Conservation (phyloP, 441 rosid genomes). For the Corymbia calophylla region DNA sequence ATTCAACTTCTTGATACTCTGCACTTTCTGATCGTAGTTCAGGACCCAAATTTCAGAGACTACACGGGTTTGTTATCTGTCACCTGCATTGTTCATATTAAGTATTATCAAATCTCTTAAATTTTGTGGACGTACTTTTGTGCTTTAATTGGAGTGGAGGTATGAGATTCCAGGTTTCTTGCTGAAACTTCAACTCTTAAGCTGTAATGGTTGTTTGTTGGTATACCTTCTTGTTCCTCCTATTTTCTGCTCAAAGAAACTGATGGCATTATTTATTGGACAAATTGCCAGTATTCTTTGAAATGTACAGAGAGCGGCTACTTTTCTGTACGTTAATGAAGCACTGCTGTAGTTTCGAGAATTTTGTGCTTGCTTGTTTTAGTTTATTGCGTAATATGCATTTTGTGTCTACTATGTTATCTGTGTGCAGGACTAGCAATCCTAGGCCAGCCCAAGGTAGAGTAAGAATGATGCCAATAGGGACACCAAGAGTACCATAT, state of each 20-base stretch:
- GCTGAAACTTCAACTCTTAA: not conserved
- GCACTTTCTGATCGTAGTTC: not conserved
- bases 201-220: not conserved
- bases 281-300: not conserved
- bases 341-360: not conserved
- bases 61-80: not conserved
- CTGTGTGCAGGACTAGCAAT: constrained; percentile 30
- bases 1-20: not conserved
- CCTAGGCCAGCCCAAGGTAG: constrained; percentile 40
- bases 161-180: not conserved
- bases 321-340: not conserved
- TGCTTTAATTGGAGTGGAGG: not conserved
- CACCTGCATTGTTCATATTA: not conserved
- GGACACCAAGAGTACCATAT: constrained; percentile 73
- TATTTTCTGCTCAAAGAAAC: not conserved
- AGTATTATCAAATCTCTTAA: not conserved
- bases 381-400: not conserved
- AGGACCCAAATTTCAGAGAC: not conserved
- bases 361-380: not conserved
- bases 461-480: constrained; percentile 76
- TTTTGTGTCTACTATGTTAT: constrained; percentile 4
- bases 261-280: not conserved
- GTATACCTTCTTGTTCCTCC: not conserved
- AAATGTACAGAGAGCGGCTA: not conserved
- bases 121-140: not conserved